A percentile compares a stretch with the other conserved stretches of the same genome.
Evolutionary conservation across 106 monocot species (phyloP).

Genomic region (Dendrobium huoshanense): DNA sequence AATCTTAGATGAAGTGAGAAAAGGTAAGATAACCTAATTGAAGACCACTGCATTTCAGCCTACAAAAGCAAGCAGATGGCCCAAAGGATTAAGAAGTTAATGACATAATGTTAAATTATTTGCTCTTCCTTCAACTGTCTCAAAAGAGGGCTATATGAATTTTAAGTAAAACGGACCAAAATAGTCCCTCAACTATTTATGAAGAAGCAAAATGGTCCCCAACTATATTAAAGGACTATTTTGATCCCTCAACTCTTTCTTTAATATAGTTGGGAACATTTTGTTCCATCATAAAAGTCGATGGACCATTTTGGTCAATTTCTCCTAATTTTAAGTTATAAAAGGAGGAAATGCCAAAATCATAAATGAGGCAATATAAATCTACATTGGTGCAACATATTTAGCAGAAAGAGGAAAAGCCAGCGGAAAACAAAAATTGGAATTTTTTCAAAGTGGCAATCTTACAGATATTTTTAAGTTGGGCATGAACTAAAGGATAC

Average conservation of each 20-base stretch:
- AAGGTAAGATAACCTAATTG: background rate
- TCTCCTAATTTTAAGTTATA: background rate
- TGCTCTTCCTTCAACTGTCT: background rate
- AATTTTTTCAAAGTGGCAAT: background rate
- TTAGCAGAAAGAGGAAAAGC: background rate
- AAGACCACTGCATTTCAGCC: background rate
- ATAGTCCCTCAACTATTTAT: too few relatives aligned
- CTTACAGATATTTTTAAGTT: background rate
- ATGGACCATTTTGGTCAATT: too few relatives aligned
- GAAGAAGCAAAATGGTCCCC: too few relatives aligned
- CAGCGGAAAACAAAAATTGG: background rate
- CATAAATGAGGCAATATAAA: background rate
- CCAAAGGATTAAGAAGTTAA: background rate
- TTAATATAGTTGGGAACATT: too few relatives aligned
- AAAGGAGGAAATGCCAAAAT: background rate
- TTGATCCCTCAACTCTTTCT: too few relatives aligned
- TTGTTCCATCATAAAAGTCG: too few relatives aligned
- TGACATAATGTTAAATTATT: conserved; percentile 1
- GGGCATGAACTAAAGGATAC: background rate
- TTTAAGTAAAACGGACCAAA: background rate
- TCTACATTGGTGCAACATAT: background rate
- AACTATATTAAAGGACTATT: too few relatives aligned
- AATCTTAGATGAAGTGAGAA: background rate
- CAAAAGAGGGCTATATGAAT: background rate
- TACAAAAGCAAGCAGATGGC: background rate